Evolutionary conservation across 116 monocot genomes (phyloP).

Genomic region (Dioscorea cayenensis): DNA sequence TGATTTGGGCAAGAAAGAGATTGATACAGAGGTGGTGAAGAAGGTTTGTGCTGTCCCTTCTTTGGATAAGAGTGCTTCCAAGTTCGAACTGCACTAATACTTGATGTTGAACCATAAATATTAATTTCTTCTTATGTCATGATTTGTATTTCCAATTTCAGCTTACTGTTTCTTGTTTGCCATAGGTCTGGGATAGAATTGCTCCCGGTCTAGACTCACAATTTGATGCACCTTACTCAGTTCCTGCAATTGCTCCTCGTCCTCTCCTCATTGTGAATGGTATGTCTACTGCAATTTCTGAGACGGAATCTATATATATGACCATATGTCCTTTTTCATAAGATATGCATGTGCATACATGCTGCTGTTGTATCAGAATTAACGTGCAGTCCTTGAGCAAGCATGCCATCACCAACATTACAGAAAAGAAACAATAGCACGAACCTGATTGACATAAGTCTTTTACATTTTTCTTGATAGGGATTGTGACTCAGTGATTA

Average conservation of each 20-base stretch:
- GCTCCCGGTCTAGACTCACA: slow-evolving; percentile 79
- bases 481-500: background rate
- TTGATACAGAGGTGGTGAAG: slow-evolving; percentile 86
- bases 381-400: background rate
- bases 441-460: too few species aligned
- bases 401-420: too few species aligned
- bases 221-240: slow-evolving; percentile 77
- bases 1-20: slow-evolving; percentile 60
- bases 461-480: background rate
- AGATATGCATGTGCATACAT: background rate
- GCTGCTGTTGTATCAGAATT: background rate
- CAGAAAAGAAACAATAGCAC: too few species aligned
- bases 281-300: slow-evolving; percentile 10
- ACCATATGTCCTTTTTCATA: too few species aligned
- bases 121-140: background rate
- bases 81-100: background rate
- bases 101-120: background rate
- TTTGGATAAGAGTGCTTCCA: background rate
- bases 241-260: slow-evolving; percentile 66
- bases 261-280: slow-evolving; percentile 81
- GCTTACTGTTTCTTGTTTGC: background rate
- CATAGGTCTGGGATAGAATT: slow-evolving; percentile 93
- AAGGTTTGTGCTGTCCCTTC: slow-evolving; percentile 39
- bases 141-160: background rate
- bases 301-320: too few species aligned